A percentile compares a stretch with the other conserved stretches of the same genome.
phyloP scores from a whole-genome alignment of 805 yeast genomes.

The Candida vaughaniae region DNA sequence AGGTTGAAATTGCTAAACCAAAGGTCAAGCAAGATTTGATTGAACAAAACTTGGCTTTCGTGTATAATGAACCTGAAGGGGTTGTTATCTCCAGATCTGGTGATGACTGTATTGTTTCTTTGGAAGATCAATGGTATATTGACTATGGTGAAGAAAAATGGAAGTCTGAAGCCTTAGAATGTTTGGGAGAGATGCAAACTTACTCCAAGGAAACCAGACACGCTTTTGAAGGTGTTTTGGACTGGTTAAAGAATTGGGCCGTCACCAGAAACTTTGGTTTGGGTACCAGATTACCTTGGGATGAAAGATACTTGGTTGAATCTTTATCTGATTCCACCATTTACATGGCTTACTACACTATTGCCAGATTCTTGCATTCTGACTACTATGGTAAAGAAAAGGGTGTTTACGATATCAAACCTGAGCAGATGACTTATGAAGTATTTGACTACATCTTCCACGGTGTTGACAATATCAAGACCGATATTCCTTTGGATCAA shows the following conservation, averaged over 20 bases:
- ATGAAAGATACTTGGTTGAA: slow-evolving; percentile 87
- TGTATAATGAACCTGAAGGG: slow-evolving; percentile 92
- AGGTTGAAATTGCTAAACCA: slow-evolving; percentile 88
- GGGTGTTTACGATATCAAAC: slow-evolving; percentile 72
- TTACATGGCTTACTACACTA: slow-evolving; percentile 93
- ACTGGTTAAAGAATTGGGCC: slow-evolving; percentile 98
- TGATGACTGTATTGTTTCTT: slow-evolving; percentile 92
- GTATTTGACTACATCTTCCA: slow-evolving; percentile 90
- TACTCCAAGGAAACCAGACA: slow-evolving; percentile 81
- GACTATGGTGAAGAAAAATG: slow-evolving; percentile 95
- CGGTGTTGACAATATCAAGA: slow-evolving; percentile 56
- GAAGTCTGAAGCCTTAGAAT: slow-evolving; percentile 79
- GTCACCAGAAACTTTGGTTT: slow-evolving; percentile 94
- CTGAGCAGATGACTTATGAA: slow-evolving; percentile 88
- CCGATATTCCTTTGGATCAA: slow-evolving; percentile 63
- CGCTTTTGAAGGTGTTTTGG: slow-evolving; percentile 91
- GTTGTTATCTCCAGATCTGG: slow-evolving; percentile 91
- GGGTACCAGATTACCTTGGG: slow-evolving; percentile 97
- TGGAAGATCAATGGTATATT: slow-evolving; percentile 97
- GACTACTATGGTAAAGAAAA: slow-evolving; percentile 78
- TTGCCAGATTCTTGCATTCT: slow-evolving; percentile 78
- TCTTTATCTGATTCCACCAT: slow-evolving; percentile 94
- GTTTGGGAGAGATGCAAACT: slow-evolving; percentile 73
- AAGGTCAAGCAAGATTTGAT: slow-evolving; percentile 82
- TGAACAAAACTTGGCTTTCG: slow-evolving; percentile 75